Percentiles rank a stretch among this genome's conserved stretches.
These are phyloP conservation scores for Phytophthora sp. DNA, from an alignment of 352 stramenopile genomes.

Conservation along the genomic window DNA sequence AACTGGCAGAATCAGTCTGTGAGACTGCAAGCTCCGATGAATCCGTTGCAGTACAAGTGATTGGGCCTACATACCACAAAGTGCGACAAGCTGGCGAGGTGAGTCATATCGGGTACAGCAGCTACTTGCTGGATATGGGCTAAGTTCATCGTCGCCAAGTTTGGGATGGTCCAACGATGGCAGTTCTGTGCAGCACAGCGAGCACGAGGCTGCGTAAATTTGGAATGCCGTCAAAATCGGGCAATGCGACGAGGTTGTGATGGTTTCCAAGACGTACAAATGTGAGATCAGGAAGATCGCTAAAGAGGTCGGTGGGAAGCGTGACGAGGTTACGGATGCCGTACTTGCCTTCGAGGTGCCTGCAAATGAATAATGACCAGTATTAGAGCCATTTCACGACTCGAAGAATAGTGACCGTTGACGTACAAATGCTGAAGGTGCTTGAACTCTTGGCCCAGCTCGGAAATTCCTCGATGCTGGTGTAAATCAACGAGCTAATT, in stretches of 20 bases:
- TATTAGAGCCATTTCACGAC: no score
- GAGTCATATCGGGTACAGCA: slow-evolving; percentile 31
- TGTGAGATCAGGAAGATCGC: slow-evolving; percentile 5
- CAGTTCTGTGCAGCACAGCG: no score
- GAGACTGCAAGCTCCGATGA: slow-evolving; percentile 35
- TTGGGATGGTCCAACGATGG: no score
- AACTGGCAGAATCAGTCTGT: slow-evolving; percentile 23
- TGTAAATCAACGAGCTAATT: slow-evolving; percentile 10
- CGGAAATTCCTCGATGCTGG: slow-evolving; percentile 20
- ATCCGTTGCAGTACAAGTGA: slow-evolving; percentile 45
- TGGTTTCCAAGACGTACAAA: slow-evolving; percentile 12
- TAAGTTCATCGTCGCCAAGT: no score
- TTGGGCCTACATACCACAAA: slow-evolving; percentile 21
- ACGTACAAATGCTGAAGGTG: slow-evolving; percentile 35
- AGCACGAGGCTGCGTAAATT: slow-evolving; percentile 18
- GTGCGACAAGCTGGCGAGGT: slow-evolving; percentile 14
- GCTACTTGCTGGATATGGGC: no score
- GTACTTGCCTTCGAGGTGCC: slow-evolving; percentile 16
- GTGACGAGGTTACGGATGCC: not conserved
- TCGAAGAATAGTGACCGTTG: no score
- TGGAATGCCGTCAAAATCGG: slow-evolving; percentile 1
- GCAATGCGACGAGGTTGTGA: not conserved
- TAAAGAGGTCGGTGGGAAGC: slow-evolving; percentile 4
- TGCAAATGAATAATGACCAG: not conserved
- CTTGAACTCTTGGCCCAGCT: slow-evolving; percentile 19